Conservation (phyloP, 495 filamentous ascomycete species). For the Xylaria grammica region DNA sequence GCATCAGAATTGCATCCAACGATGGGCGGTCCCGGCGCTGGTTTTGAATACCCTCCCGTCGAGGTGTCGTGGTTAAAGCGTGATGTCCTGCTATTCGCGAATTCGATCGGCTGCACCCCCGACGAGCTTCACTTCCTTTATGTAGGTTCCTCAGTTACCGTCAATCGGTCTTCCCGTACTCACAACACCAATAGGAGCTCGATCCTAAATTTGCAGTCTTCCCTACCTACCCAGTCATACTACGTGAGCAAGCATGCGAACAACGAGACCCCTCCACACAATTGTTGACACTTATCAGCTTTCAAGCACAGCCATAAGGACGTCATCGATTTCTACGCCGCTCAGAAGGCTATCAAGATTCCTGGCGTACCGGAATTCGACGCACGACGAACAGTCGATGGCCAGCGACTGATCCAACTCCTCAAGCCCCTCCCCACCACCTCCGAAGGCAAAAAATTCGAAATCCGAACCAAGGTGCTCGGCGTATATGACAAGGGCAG, state of each 20-base stretch:
- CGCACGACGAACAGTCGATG: constrained; percentile 75
- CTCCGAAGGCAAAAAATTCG: constrained; percentile 73
- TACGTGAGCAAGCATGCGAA: constrained; percentile 58
- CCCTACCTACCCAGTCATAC: constrained; percentile 84
- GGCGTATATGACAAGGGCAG: constrained; percentile 94
- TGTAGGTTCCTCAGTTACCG: constrained; percentile 51
- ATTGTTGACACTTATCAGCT: constrained; percentile 47
- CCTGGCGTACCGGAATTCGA: constrained; percentile 82
- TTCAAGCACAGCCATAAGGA: constrained; percentile 82
- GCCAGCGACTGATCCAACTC: constrained; percentile 80
- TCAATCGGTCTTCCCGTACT: constrained; percentile 4
- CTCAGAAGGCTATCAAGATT: constrained; percentile 63
- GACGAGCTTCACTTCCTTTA: constrained; percentile 92
- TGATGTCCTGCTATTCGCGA: constrained; percentile 84
- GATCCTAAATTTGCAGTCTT: constrained; percentile 84
- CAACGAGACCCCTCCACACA: background rate
- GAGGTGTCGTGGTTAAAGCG: constrained; percentile 85
- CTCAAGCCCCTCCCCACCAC: constrained; percentile 77
- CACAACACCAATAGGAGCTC: constrained; percentile 63
- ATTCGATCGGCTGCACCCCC: constrained; percentile 81
- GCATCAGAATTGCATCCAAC: constrained; percentile 15
- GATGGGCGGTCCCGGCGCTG: constrained; percentile 68
- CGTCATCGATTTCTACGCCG: constrained; percentile 85
- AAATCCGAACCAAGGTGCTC: constrained; percentile 77
- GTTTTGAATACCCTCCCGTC: constrained; percentile 75